These are phyloP conservation scores for Colletotrichum abscissum DNA, from an alignment of 2,329 filamentous ascomycete species.

Conservation along the genomic window DNA sequence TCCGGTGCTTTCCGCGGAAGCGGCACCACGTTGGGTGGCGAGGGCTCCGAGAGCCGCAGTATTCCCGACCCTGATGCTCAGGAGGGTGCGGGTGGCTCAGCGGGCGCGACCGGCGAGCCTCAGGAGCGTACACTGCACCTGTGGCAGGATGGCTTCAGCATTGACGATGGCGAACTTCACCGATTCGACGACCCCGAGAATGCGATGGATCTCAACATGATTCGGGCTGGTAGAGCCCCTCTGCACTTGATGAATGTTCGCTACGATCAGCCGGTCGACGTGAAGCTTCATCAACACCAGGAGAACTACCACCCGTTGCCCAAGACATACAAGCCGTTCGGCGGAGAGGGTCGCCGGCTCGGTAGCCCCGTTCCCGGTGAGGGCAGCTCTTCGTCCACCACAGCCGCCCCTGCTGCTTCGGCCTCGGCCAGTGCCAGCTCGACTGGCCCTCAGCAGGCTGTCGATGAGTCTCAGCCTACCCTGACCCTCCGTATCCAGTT, in stretches of 20 bases:
- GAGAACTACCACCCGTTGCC: conserved; percentile 80
- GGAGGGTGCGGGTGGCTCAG: conserved; percentile 43
- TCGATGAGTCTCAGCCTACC: conserved; percentile 76
- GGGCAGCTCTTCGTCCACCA: conserved; percentile 33
- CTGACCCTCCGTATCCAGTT: conserved; percentile 81
- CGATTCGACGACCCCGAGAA: conserved; percentile 85
- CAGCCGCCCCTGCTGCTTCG: conserved; percentile 37
- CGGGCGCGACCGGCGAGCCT: conserved; percentile 54
- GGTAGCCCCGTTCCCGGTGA: conserved; percentile 81
- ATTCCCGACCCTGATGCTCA: conserved; percentile 70
- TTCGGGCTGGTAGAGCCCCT: conserved; percentile 80
- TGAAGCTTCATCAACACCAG: conserved; percentile 81
- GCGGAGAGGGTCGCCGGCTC: conserved; percentile 77
- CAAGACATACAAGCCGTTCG: conserved; percentile 81
- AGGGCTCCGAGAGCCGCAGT: conserved; percentile 76
- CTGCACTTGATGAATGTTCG: conserved; percentile 82
- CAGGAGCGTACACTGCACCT: conserved; percentile 80
- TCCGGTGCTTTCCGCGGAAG: conserved; percentile 73
- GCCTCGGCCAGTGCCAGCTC: conserved; percentile 41
- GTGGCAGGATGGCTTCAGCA: conserved; percentile 87
- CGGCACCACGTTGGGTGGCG: conserved; percentile 82
- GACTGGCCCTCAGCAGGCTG: conserved; percentile 42
- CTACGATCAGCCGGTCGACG: conserved; percentile 80
- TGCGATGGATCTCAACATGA: conserved; percentile 77
- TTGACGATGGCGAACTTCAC: conserved; percentile 82